phyloP scores from a whole-genome alignment of 805 yeast species.

The Sugiyamaella marilandica region DNA sequence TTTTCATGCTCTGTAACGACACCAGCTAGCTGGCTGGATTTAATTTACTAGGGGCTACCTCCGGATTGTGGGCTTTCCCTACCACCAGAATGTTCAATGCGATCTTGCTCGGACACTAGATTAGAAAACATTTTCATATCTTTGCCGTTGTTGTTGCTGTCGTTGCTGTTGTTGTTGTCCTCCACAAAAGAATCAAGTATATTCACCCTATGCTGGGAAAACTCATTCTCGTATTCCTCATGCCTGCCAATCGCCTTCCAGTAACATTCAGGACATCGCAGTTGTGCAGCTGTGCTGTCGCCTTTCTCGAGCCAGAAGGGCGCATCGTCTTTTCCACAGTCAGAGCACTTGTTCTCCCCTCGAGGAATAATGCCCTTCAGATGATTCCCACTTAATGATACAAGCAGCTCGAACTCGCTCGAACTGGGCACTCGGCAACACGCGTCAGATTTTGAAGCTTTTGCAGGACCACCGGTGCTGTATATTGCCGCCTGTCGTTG shows the following conservation, averaged over 20 bases:
- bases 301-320: slow-evolving; percentile 16
- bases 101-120: too few species aligned
- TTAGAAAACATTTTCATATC: too few species aligned
- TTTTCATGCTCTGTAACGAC: too few species aligned
- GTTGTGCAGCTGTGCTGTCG: not conserved
- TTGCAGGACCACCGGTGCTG: not conserved
- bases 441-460: too few species aligned
- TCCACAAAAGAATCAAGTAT: not conserved
- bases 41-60: not conserved
- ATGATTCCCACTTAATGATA: not conserved
- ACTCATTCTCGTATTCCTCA: slow-evolving; percentile 10
- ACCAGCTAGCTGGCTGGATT: not conserved
- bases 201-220: not conserved
- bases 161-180: too few species aligned
- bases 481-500: not conserved
- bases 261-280: slow-evolving; percentile 17
- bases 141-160: too few species aligned
- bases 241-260: slow-evolving; percentile 14
- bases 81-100: not conserved
- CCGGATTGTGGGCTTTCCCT: not conserved
- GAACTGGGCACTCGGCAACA: too few species aligned
- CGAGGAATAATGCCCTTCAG: not conserved
- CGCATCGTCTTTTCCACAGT: slow-evolving; percentile 8
- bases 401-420: not conserved
- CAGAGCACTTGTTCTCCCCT: slow-evolving; percentile 1